Evolutionary conservation across 2,329 filamentous ascomycete genomes (phyloP).

Genomic region (Fusarium torulosum): DNA sequence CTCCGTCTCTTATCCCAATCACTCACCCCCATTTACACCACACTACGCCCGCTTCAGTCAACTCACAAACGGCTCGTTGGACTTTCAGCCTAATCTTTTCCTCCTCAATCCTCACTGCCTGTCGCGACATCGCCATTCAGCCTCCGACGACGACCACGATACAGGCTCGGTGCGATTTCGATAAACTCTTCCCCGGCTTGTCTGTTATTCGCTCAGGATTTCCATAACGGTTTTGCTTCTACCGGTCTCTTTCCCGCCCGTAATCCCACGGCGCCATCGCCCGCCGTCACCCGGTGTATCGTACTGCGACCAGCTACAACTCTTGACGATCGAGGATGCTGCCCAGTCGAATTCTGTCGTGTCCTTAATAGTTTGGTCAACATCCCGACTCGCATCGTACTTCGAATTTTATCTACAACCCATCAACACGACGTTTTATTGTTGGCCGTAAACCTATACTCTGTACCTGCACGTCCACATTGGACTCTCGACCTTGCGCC

Average conservation of each 20-base stretch:
- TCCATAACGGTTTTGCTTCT: slow-evolving; percentile 14
- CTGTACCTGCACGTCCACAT: slow-evolving; percentile 14
- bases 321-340: slow-evolving; percentile 41
- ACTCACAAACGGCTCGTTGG: slow-evolving; percentile 30
- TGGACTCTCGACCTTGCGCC: slow-evolving; percentile 23
- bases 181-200: slow-evolving; percentile 19
- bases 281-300: slow-evolving; percentile 33
- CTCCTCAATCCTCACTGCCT: slow-evolving; percentile 28
- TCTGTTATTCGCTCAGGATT: slow-evolving; percentile 11
- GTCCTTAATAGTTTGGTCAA: slow-evolving; percentile 40
- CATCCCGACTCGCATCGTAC: slow-evolving; percentile 18
- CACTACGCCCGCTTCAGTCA: slow-evolving; percentile 41
- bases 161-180: slow-evolving; percentile 18
- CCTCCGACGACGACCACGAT: slow-evolving; percentile 25
- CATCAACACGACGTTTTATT: slow-evolving; percentile 10
- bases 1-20: slow-evolving; percentile 32
- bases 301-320: slow-evolving; percentile 17
- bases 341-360: slow-evolving; percentile 31
- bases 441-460: slow-evolving; percentile 20
- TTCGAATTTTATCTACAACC: slow-evolving; percentile 19
- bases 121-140: slow-evolving; percentile 32
- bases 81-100: slow-evolving; percentile 37
- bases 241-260: slow-evolving; percentile 9
- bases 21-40: slow-evolving; percentile 29
- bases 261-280: slow-evolving; percentile 25